Evolutionary conservation across 1,284 basidiomycete genomes (phyloP), one percentile per base, ranked within the genome.

Genomic region (Peniophora sp.): DNA sequence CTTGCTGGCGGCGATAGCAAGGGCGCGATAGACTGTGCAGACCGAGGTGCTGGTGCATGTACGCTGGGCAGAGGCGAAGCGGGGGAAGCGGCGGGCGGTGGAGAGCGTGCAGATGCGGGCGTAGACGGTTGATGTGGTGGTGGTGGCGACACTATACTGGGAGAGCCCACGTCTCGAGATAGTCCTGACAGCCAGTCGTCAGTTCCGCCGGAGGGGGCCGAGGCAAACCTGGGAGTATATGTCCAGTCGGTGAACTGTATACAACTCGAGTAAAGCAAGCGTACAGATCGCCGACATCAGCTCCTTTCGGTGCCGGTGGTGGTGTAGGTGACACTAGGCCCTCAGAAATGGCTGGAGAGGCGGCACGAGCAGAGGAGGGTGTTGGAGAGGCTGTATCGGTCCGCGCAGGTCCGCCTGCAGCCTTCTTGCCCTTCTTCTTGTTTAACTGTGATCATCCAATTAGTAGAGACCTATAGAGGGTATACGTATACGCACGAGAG

Each of bases 341-440:
- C 23, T 57, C 55, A 12, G 53, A 50, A 3, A 49, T 53, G 11
- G 59, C 41, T 36, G 59, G 56, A 19, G 59, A 58, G 35, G 53
- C 36, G 35, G 62, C 50, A 10, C 57, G 47, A 32, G 60, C 56
- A 11, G 58, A 59, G 45, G 63, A 61, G 1, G 77, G 77, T 53
- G 69, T 79, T 23, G 65, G 64, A 14, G 68, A 61, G 46, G 70
- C 65, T 23, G 60, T 46, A 27, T 60, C 58, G 3, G 63, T 56
- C 25, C 57, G 56, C 39, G 66, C 57, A 45, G 62, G 56, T 24
- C 66, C 54, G 45, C 64, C 55, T 45, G 66, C 59, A 27, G 68
- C 35, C 70, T 86, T 81, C 58, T 83, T 78, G 58, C 86, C 83
- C 53, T 81, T 79, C 63, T 83, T 69, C 60, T 76, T 88, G 70